Base-by-base conservation (phyloP, 192 early-diverging fungal genomes). In the Coemansia sp. region DNA sequence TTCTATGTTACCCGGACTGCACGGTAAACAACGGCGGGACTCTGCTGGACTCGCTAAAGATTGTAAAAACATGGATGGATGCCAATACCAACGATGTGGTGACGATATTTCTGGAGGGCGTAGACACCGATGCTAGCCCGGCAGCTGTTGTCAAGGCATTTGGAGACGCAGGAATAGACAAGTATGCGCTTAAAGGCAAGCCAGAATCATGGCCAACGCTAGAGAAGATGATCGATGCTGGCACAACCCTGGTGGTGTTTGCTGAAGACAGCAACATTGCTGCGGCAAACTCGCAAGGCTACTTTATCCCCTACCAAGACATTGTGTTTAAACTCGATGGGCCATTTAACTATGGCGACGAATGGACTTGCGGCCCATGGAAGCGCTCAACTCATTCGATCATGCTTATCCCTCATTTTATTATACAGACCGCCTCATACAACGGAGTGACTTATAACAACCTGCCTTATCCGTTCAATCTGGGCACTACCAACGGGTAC, bases 281-380 rank as follows among this genome's bases (percentile, higher is more conserved):
- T 16, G 63, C 54, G 14, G 72, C 60, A n/a, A 67, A 67, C 21
- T 7, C 55, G 28, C 48, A 67, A 53, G 66, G 62, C 36, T 67
- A 67, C 61, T 64, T 78, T 53, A 70, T 78, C 30, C 55, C 68
- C 3, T 70, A 67, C 28, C 35, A 10, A 2, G 53, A 47, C 8
- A 63, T 26, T 3, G 65, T 78, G 23, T 60, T 78, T 36, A 57
- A 55, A 36, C 68, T 78, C 11, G 68, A 78, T 10, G 68, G 68
- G 5, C 67, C 74, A 0, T 71, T 66, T 20, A 51, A 36, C 10
- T 63, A 57, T 15, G 74, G 64, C 18, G 36, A 18, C 1, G 61
- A 56, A 35, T 78, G 74, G 74, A 57, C 55, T 11, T 78, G 74
- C 31, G 74, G 74, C 10, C 74, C 74, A 0, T 78, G 68, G 67